Percentiles rank a stretch among this genome's conserved stretches.
These are phyloP conservation scores for Lasiodiplodia theobromae DNA, from an alignment of 2,329 filamentous ascomycete genomes.

Conservation along the genomic window DNA sequence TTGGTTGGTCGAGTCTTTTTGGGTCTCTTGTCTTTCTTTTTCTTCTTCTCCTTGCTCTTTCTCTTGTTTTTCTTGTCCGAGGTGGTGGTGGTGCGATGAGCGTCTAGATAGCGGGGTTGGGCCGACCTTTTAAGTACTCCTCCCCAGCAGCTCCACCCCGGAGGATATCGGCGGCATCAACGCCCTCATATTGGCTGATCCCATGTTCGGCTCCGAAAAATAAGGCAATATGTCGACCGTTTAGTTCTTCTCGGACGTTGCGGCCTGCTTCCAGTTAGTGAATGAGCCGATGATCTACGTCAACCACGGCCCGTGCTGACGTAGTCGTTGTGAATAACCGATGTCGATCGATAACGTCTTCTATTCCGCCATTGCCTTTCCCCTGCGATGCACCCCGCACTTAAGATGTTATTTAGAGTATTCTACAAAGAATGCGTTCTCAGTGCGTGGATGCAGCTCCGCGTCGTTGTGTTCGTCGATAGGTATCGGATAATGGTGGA, in stretches of 20 bases:
- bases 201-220: not conserved
- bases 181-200: not conserved
- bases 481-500: not conserved
- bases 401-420: not conserved
- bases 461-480: not conserved
- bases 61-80: too few species aligned
- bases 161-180: too few species aligned
- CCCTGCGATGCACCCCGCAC: not conserved
- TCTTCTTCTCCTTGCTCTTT: too few species aligned
- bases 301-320: not conserved
- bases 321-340: not conserved
- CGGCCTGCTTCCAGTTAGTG: conserved; percentile 4
- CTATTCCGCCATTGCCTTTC: not conserved
- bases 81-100: too few species aligned
- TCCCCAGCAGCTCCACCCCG: too few species aligned
- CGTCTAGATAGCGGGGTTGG: too few species aligned
- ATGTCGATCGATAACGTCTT: not conserved
- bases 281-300: not conserved
- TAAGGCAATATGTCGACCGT: not conserved
- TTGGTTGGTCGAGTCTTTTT: not conserved
- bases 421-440: not conserved
- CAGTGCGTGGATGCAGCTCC: not conserved
- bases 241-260: not conserved
- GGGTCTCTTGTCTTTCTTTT: too few species aligned
- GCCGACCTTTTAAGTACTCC: too few species aligned